Conservation (phyloP, 1,284 basidiomycete species). For the Mycena sp. region DNA sequence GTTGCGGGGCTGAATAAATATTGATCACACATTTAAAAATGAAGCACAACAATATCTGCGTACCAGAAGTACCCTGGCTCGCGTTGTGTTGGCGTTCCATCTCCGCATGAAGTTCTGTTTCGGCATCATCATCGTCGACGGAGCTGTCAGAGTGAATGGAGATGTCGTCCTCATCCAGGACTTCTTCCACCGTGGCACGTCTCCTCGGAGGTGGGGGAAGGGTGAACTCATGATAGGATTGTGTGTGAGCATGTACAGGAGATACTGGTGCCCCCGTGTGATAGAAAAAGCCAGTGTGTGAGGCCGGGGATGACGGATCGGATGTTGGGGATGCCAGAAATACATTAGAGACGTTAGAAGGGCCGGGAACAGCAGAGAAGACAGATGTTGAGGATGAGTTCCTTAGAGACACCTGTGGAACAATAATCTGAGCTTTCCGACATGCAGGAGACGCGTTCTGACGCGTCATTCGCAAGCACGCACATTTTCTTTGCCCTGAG, state of each 20-base stretch:
- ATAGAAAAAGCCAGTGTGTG: neutral
- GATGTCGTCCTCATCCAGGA: too few species aligned
- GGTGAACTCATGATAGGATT: neutral
- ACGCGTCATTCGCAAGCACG: neutral
- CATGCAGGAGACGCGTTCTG: too few species aligned
- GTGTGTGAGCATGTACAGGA: neutral
- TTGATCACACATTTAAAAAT: too few species aligned
- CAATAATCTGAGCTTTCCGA: neutral
- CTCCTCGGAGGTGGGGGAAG: neutral
- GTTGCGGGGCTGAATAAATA: too few species aligned
- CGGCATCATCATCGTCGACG: too few species aligned
- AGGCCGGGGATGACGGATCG: neutral
- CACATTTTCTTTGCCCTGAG: constrained; percentile 1
- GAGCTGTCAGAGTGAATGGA: too few species aligned
- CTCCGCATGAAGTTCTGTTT: too few species aligned
- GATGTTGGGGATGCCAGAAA: neutral
- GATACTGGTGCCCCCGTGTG: neutral
- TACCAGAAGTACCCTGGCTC: too few species aligned
- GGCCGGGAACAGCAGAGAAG: neutral
- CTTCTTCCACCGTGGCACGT: too few species aligned
- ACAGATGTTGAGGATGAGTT: neutral
- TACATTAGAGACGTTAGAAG: neutral
- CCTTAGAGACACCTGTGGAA: neutral
- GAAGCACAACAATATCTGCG: too few species aligned
- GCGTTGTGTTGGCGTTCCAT: too few species aligned